These are phyloP conservation scores for Boletellus emodensis DNA, from an alignment of 768 basidiomycete species.

Conservation along the genomic window DNA sequence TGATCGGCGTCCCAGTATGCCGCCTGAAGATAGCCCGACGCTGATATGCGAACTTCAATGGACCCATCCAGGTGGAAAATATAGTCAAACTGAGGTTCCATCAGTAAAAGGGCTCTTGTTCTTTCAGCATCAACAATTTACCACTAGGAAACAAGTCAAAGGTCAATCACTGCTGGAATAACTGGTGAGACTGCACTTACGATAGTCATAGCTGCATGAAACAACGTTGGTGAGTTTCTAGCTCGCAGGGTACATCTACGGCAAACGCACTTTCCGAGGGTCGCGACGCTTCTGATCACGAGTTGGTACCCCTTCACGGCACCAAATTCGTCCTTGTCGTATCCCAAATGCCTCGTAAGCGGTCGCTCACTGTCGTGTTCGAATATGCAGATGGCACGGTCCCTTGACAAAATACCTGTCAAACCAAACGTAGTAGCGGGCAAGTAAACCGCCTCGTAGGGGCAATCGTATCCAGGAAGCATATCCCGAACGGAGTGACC, in stretches of 20 bases:
- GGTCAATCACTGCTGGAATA: not conserved
- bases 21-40: conserved; percentile 66
- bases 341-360: conserved; percentile 55
- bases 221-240: not conserved
- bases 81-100: conserved; percentile 52
- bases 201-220: conserved; percentile 50
- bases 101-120: conserved; percentile 3
- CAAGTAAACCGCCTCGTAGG: conserved; percentile 56
- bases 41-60: conserved; percentile 63
- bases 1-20: conserved; percentile 53
- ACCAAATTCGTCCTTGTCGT: conserved; percentile 51
- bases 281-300: conserved; percentile 52
- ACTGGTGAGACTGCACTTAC: conserved; percentile 31
- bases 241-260: not conserved
- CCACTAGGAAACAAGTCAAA: conserved; percentile 24
- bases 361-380: conserved; percentile 59
- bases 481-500: conserved; percentile 53
- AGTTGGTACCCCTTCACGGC: conserved; percentile 59
- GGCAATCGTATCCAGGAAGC: conserved; percentile 67
- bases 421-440: conserved; percentile 52
- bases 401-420: conserved; percentile 40
- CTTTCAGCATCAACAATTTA: conserved; percentile 9
- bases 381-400: conserved; percentile 62
- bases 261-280: conserved; percentile 56
- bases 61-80: conserved; percentile 64